phyloP scores from a whole-genome alignment of 2,329 filamentous ascomycete genomes.

The Penicillium vulpinum region DNA sequence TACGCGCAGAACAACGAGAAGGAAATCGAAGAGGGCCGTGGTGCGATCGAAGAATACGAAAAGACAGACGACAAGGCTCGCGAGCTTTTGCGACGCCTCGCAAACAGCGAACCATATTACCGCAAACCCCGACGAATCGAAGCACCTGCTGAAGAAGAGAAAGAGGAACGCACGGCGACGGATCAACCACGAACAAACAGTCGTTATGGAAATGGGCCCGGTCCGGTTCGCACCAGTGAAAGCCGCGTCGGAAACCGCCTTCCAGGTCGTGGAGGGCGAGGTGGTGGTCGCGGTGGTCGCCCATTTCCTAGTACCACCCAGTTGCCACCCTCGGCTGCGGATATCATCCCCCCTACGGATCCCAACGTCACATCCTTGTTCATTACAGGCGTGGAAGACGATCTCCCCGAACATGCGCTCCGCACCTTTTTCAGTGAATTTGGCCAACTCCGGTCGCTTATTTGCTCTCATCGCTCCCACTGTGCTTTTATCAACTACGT shows the following conservation, averaged over 20 bases:
- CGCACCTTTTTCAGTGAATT: slow-evolving; percentile 86
- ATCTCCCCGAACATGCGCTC: slow-evolving; percentile 87
- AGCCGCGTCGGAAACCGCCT: slow-evolving; percentile 43
- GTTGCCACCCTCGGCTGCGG: slow-evolving; percentile 75
- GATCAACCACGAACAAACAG: slow-evolving; percentile 45
- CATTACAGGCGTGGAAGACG: slow-evolving; percentile 92
- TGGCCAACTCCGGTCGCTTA: slow-evolving; percentile 85
- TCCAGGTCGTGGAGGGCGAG: slow-evolving; percentile 50
- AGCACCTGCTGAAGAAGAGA: slow-evolving; percentile 48
- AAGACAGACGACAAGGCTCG: slow-evolving; percentile 97
- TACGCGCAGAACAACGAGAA: slow-evolving; percentile 97
- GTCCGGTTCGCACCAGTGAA: slow-evolving; percentile 73
- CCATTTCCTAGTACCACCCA: slow-evolving; percentile 70
- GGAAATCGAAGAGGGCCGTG: slow-evolving; percentile 88
- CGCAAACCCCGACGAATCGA: slow-evolving; percentile 79
- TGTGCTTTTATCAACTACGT: slow-evolving; percentile 97
- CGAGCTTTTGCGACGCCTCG: slow-evolving; percentile 79
- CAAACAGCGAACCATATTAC: slow-evolving; percentile 93
- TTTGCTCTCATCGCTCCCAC: slow-evolving; percentile 96
- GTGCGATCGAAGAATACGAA: slow-evolving; percentile 84
- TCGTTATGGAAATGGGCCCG: slow-evolving; percentile 51
- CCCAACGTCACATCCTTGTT: slow-evolving; percentile 89
- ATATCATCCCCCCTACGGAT: slow-evolving; percentile 82
- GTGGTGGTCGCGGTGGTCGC: slow-evolving; percentile 51
- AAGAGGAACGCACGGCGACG: slow-evolving; percentile 38